phyloP scores from a whole-genome alignment of 169 alveolate genomes.

The Eimeria acervulina region DNA sequence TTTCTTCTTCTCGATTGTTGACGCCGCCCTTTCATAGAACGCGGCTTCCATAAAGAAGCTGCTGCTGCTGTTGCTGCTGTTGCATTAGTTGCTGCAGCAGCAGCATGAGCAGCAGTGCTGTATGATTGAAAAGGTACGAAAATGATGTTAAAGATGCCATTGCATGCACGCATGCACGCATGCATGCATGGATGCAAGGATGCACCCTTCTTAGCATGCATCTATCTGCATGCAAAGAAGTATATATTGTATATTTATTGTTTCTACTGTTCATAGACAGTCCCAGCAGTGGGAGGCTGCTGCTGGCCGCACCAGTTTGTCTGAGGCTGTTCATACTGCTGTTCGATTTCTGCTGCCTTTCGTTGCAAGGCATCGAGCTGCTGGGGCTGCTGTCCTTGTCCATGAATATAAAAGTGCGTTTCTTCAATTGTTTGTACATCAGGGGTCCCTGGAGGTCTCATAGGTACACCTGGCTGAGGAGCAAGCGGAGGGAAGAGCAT shows the following conservation, averaged over 20 bases:
- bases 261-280: conserved; percentile 51
- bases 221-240: too few species aligned
- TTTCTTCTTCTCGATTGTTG: neutral
- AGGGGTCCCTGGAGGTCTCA: conserved; percentile 87
- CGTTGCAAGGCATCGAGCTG: conserved; percentile 26
- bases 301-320: neutral
- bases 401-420: neutral
- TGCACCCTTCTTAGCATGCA: too few species aligned
- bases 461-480: conserved; percentile 87
- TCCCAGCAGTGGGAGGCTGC: conserved; percentile 1
- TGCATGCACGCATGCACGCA: too few species aligned
- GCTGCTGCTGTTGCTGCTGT: conserved; percentile 17
- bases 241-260: neutral
- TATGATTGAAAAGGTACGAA: too few species aligned
- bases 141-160: too few species aligned
- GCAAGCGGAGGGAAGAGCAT: conserved; percentile 89
- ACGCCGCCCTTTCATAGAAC: neutral
- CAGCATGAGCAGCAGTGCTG: neutral
- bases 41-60: neutral
- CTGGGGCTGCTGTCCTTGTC: neutral
- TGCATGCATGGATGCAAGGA: too few species aligned
- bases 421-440: conserved; percentile 84
- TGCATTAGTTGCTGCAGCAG: neutral
- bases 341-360: conserved; percentile 14
- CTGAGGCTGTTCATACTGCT: neutral